Evolutionary conservation across 805 yeast species (phyloP), one percentile per base, ranked within the genome.

Genomic region (Saturnispora sanitii): DNA sequence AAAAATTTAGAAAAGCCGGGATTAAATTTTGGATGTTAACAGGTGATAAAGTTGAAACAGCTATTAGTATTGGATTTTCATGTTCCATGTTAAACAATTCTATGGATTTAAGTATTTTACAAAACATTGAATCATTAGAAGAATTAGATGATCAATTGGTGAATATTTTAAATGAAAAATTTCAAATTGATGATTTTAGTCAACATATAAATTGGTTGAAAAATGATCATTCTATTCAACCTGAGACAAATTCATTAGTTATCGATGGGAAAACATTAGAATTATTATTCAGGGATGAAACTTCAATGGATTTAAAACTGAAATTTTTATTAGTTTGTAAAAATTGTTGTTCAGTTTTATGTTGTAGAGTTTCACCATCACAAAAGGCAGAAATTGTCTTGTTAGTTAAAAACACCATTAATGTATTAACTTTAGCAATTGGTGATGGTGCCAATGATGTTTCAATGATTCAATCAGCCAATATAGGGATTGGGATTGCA

Each of bases 391-490:
- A 71, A 13, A 82, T 83, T 20, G 90, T 82, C 18, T 67, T 64
- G 45, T 59, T 78, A 64, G 87, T 82, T 21, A 79, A 79, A 54
- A 64, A 68, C 23, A 68, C 70, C 7, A 67, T 82, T 49, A 70
- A 71, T 37, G 92, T 82, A 26, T 80, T 81, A 77, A 81, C 92
- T 0, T 66, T 82, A 43, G 85, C 90, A 0, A 76, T 82, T 55
- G 94, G 94, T 25, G 94, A 82, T 56, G 94, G 94, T 47, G 84
- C 92, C 20, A 82, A 82, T 54, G 94, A 82, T 57, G 92, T 82
- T 37, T 83, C 92, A 7, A 82, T 82, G 94, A 83, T 82, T 47
- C 90, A 82, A 53, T 82, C 84, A 26, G 90, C 94, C 4, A 80
- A 83, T 56, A 77, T 83, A 26, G 94, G 94, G 43, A 79, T 83